These are phyloP conservation scores for Neocucurbitaria cava DNA, from an alignment of 2,329 filamentous ascomycete species.

Conservation along the genomic window DNA sequence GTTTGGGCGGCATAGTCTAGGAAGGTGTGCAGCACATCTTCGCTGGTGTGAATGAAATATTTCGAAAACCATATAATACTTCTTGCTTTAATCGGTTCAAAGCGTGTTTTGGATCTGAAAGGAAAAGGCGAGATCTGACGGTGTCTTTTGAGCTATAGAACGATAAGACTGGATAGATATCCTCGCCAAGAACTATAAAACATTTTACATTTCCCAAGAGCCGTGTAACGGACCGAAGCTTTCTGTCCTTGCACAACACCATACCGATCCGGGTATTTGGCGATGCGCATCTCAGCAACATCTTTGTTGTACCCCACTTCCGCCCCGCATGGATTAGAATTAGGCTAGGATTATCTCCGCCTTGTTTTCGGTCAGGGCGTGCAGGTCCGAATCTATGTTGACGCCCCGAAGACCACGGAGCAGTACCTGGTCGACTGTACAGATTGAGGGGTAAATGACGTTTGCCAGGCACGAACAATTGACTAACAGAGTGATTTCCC, in stretches of 20 bases:
- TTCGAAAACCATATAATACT: neutral
- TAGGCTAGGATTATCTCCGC: neutral
- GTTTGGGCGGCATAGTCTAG: neutral
- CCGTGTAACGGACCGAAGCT: neutral
- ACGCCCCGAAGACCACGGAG: neutral
- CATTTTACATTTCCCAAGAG: neutral
- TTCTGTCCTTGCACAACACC: neutral
- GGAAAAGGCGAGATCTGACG: too few species aligned
- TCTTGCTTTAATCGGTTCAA: too few species aligned
- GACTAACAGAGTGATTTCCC: neutral
- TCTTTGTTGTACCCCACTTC: neutral
- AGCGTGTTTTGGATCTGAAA: too few species aligned
- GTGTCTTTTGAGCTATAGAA: too few species aligned
- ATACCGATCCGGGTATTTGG: neutral
- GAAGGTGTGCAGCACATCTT: neutral
- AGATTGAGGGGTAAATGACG: neutral
- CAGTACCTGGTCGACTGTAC: neutral
- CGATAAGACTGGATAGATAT: neutral
- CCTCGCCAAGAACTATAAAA: neutral
- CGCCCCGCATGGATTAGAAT: neutral
- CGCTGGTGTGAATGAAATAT: neutral
- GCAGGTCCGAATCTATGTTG: neutral
- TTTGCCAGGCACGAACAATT: neutral
- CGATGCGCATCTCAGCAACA: neutral
- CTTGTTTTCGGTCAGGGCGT: neutral